A percentile compares a stretch with the other conserved stretches of the same genome.
phyloP scores from a whole-genome alignment of 1,139 yeast genomes.

The Nadsonia commutata region DNA sequence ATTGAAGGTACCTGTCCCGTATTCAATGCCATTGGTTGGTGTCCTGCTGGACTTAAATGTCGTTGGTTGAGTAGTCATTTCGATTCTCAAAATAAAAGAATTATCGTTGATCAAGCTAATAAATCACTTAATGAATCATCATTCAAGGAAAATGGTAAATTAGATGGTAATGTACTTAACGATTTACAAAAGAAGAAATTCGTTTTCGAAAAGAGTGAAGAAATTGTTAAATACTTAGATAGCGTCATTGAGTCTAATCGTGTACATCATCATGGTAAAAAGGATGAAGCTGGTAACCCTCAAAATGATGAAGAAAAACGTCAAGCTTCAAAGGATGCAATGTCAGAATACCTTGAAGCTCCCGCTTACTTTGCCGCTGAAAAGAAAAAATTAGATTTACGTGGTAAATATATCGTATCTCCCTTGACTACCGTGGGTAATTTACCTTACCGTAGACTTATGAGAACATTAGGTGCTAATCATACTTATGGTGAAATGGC shows the following conservation, averaged over 20 bases:
- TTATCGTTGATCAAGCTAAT: slow-evolving; percentile 31
- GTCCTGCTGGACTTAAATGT: slow-evolving; percentile 88
- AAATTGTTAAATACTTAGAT: slow-evolving; percentile 39
- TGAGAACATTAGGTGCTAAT: slow-evolving; percentile 86
- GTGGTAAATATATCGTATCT: slow-evolving; percentile 71
- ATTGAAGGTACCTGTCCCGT: slow-evolving; percentile 74
- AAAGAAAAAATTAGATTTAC: slow-evolving; percentile 57
- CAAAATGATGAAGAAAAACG: slow-evolving; percentile 22
- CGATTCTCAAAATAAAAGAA: slow-evolving; percentile 28
- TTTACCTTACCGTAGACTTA: slow-evolving; percentile 82
- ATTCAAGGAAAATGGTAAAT: slow-evolving; percentile 45
- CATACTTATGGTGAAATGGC: slow-evolving; percentile 96
- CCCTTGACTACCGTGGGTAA: slow-evolving; percentile 97
- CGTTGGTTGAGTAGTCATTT: slow-evolving; percentile 74
- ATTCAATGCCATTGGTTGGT: slow-evolving; percentile 62
- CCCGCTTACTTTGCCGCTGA: slow-evolving; percentile 35
- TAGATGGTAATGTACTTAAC: slow-evolving; percentile 37
- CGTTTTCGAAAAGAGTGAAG: slow-evolving; percentile 40
- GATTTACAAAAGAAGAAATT: slow-evolving; percentile 50
- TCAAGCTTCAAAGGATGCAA: slow-evolving; percentile 1
- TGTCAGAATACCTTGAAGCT: slow-evolving; percentile 1
- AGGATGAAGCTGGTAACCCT: slow-evolving; percentile 1
- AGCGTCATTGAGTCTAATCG: slow-evolving; percentile 5
- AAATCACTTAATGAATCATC: slow-evolving; percentile 25
- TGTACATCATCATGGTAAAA: slow-evolving; percentile 7